Conservation (phyloP, 306 rosid species). For the Pueraria montana region DNA sequence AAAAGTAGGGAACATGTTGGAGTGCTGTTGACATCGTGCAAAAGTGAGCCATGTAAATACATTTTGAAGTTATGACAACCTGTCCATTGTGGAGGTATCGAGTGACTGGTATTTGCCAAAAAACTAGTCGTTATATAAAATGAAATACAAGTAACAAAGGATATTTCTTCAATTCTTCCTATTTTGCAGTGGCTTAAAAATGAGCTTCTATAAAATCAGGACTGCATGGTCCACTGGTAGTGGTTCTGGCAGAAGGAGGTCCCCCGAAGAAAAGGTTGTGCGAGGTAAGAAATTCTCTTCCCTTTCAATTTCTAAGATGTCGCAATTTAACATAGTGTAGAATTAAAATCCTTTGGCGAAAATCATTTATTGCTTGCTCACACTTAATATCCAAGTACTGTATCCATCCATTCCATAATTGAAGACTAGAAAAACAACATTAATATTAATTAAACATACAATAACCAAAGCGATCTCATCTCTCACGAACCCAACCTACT, state of each 20-base stretch:
- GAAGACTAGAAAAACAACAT: not conserved
- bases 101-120: not conserved
- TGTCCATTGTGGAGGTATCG: not conserved
- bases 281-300: too few species aligned
- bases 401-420: not conserved
- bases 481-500: constrained; percentile 57
- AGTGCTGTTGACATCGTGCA: too few species aligned
- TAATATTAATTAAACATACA: not conserved
- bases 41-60: too few species aligned
- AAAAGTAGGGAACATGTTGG: too few species aligned
- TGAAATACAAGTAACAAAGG: too few species aligned
- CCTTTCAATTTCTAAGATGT: too few species aligned
- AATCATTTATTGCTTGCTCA: constrained; percentile 27
- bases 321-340: too few species aligned
- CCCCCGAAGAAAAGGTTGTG: not conserved
- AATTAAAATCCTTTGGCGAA: not conserved
- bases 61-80: too few species aligned
- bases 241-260: not conserved
- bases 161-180: not conserved
- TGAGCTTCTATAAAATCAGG: not conserved
- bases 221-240: not conserved
- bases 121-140: too few species aligned
- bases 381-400: not conserved
- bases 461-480: not conserved
- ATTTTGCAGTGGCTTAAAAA: not conserved